Percentiles rank a stretch among this genome's conserved stretches.
phyloP scores from a whole-genome alignment of 2,329 filamentous ascomycete species.

The Graphilbum sp. region DNA sequence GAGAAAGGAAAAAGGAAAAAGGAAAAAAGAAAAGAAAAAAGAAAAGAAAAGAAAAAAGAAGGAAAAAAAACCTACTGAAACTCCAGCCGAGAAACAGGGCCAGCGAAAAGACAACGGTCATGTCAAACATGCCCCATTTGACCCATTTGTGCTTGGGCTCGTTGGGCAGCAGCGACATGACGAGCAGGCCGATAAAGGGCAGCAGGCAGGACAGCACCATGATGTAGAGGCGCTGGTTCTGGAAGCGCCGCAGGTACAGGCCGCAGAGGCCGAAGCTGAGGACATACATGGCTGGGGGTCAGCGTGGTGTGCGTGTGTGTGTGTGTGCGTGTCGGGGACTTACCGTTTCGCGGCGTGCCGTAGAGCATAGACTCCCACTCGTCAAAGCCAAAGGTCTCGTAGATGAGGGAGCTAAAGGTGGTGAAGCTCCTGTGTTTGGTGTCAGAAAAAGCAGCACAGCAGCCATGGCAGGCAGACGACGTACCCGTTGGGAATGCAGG shows the following conservation, averaged over 20 bases:
- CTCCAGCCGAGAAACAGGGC: constrained; percentile 25
- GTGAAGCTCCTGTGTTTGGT: constrained; percentile 6
- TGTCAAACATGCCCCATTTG: constrained; percentile 29
- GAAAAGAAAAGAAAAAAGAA: neutral
- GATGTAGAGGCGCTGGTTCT: constrained; percentile 1
- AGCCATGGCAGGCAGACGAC: neutral
- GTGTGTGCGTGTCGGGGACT: fast-evolving
- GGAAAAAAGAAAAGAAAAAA: too few relatives aligned
- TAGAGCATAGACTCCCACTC: constrained; percentile 4
- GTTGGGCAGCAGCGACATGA: constrained; percentile 32
- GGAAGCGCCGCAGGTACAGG: neutral
- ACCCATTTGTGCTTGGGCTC: constrained; percentile 23
- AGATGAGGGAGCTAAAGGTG: constrained; percentile 7
- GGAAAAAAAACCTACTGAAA: neutral
- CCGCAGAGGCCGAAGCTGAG: neutral
- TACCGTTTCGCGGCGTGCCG: constrained; percentile 4
- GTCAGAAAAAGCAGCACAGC: constrained; percentile 1
- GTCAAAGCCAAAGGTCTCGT: constrained; percentile 6
- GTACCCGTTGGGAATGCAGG: constrained; percentile 1
- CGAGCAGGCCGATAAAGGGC: constrained; percentile 27
- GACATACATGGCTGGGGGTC: neutral
- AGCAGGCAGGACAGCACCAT: constrained; percentile 26
- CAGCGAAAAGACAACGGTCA: constrained; percentile 29
- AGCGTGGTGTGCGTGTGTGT: too few relatives aligned
- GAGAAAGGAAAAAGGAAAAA: too few relatives aligned